These are phyloP conservation scores for Trametes polyzona DNA, from an alignment of 1,284 basidiomycete species.

Conservation along the genomic window DNA sequence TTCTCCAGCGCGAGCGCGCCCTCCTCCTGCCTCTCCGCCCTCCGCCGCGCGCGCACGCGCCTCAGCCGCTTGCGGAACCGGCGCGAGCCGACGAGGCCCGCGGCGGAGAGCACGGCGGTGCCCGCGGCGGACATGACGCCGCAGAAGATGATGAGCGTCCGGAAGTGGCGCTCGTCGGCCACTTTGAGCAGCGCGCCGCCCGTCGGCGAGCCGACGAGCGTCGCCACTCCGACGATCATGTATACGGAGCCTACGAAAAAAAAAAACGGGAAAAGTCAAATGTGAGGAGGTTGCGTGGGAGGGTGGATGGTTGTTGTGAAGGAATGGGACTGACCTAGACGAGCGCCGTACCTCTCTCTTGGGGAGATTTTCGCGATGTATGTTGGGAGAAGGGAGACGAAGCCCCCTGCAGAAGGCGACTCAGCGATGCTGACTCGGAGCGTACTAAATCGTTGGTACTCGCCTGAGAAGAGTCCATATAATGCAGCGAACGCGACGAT, in stretches of 20 bases:
- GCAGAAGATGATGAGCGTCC: constrained; percentile 38
- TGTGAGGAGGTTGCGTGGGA: background rate
- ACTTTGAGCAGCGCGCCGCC: constrained; percentile 38
- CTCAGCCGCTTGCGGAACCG: background rate
- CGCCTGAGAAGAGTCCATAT: constrained; percentile 55
- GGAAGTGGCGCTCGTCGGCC: constrained; percentile 33
- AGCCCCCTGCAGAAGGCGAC: too few relatives aligned
- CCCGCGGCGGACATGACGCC: constrained; percentile 28
- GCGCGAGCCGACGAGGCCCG: constrained; percentile 13
- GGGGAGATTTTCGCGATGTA: constrained; percentile 25
- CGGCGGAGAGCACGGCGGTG: constrained; percentile 19
- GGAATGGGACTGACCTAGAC: constrained; percentile 9
- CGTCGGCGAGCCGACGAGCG: constrained; percentile 36
- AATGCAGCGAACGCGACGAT: constrained; percentile 54
- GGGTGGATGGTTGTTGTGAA: background rate
- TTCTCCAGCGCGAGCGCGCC: background rate
- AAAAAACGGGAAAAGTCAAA: background rate
- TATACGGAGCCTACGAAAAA: constrained; percentile 30
- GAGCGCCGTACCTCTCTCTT: constrained; percentile 20
- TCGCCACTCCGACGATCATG: constrained; percentile 33
- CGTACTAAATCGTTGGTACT: too few relatives aligned
- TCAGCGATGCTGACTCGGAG: too few relatives aligned
- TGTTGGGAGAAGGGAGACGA: constrained; percentile 20
- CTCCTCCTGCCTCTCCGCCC: background rate
- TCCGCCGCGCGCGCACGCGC: background rate